These are phyloP conservation scores for Dactylonectria macrodidyma DNA, from an alignment of 2,329 filamentous ascomycete genomes.

Conservation along the genomic window DNA sequence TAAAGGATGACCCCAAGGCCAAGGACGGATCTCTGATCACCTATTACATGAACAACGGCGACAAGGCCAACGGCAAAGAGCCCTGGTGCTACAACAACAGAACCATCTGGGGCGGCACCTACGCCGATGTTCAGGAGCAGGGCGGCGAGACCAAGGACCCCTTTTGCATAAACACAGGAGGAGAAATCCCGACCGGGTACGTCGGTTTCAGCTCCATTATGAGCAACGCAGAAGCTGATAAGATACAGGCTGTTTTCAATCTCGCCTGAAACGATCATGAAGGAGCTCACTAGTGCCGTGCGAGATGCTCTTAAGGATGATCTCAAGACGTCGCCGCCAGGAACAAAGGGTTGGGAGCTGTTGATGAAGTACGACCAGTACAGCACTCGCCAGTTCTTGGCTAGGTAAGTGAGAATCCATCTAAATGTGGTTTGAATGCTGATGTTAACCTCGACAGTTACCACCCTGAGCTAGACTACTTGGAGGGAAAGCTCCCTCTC, in stretches of 20 bases:
- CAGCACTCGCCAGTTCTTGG: conserved; percentile 25
- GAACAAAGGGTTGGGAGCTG: conserved; percentile 16
- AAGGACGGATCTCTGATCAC: conserved; percentile 23
- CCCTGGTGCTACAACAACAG: conserved; percentile 31
- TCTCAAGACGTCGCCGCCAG: neutral
- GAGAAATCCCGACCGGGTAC: conserved; percentile 2
- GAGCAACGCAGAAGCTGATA: neutral
- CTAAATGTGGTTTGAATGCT: neutral
- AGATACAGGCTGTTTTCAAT: neutral
- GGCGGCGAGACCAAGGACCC: conserved; percentile 5
- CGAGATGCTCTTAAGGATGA: neutral
- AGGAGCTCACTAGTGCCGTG: neutral
- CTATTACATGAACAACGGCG: conserved; percentile 26
- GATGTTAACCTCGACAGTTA: neutral
- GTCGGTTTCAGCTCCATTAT: neutral
- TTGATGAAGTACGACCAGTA: conserved; percentile 24
- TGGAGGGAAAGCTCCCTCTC: neutral
- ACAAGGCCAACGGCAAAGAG: neutral
- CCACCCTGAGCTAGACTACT: conserved; percentile 1
- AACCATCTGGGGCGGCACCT: conserved; percentile 11
- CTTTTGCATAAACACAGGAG: conserved; percentile 5
- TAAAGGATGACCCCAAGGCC: neutral
- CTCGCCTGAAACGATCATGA: neutral
- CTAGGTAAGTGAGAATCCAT: neutral
- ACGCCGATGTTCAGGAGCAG: conserved; percentile 1